Conservation (phyloP, 768 basidiomycete species). For the Neoboletus brunneissimus region DNA sequence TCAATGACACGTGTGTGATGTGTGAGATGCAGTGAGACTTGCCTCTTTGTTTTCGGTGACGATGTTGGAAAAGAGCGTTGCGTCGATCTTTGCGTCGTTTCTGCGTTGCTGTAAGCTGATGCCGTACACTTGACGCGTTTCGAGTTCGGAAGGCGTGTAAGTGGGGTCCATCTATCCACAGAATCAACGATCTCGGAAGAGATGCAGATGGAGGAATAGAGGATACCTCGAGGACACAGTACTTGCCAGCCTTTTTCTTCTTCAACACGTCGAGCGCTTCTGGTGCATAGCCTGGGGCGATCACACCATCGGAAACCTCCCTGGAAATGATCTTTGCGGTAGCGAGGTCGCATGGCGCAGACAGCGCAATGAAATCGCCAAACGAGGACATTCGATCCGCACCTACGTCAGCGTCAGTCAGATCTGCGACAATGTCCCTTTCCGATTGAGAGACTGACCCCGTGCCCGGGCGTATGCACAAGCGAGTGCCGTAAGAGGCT, state of each 20-base stretch:
- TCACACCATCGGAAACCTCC: constrained; percentile 97
- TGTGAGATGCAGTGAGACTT: constrained; percentile 20
- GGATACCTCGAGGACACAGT: constrained; percentile 88
- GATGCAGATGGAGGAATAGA: constrained; percentile 2
- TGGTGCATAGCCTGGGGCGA: constrained; percentile 87
- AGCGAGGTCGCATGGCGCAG: constrained; percentile 86
- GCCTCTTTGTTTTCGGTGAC: constrained; percentile 89
- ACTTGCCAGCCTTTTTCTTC: constrained; percentile 98
- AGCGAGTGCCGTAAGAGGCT: constrained; percentile 83
- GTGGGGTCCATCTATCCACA: constrained; percentile 75
- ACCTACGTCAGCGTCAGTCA: constrained; percentile 42
- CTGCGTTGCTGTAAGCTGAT: constrained; percentile 85
- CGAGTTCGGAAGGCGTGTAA: constrained; percentile 74
- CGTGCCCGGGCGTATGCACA: constrained; percentile 94
- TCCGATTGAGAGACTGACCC: constrained; percentile 45
- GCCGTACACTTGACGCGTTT: constrained; percentile 96
- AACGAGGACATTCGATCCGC: constrained; percentile 99
- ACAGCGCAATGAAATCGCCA: constrained; percentile 97
- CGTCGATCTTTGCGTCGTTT: constrained; percentile 86
- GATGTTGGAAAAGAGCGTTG: constrained; percentile 77
- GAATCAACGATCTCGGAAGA: constrained; percentile 6
- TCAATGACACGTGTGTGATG: neutral
- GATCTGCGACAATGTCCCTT: neutral
- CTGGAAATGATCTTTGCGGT: constrained; percentile 98
- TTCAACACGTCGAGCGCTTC: constrained; percentile 87